Evolutionary conservation across 139 green algal species (phyloP).

Genomic region (Micractinium conductrix): DNA sequence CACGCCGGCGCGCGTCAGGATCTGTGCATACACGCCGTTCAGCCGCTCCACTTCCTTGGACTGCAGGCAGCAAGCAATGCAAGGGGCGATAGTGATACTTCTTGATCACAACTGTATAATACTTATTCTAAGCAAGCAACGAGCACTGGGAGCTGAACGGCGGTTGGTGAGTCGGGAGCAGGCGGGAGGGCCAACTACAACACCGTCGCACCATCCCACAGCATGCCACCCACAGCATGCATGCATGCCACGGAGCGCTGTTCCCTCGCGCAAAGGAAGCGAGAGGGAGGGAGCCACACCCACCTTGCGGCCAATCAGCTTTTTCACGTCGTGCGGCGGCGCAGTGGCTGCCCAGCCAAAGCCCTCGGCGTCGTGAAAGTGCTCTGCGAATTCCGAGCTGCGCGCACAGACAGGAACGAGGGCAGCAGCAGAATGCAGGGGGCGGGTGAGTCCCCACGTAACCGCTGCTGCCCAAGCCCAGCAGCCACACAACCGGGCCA

Average conservation of each 20-base stretch:
- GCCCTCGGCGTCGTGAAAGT: constrained; percentile 84
- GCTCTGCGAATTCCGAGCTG: constrained; percentile 80
- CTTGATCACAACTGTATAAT: too few species aligned
- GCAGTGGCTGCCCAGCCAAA: constrained; percentile 79
- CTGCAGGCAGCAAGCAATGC: constrained; percentile 49
- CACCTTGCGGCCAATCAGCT: constrained; percentile 60
- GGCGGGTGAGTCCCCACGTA: neutral
- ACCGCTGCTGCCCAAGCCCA: neutral
- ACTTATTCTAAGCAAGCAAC: too few species aligned
- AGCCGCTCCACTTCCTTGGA: constrained; percentile 92
- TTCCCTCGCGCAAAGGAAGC: too few species aligned
- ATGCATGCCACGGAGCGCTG: too few species aligned
- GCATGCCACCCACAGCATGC: too few species aligned
- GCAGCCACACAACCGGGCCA: neutral
- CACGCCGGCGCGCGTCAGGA: constrained; percentile 79
- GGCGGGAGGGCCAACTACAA: too few species aligned
- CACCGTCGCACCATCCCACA: too few species aligned
- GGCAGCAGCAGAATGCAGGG: too few species aligned
- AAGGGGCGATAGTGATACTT: too few species aligned
- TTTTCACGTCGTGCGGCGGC: constrained; percentile 57
- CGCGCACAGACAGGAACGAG: neutral
- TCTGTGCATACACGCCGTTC: constrained; percentile 92
- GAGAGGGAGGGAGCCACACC: too few species aligned
- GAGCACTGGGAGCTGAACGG: too few species aligned
- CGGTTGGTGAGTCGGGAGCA: too few species aligned